Conservation (phyloP, 2,329 filamentous ascomycete genomes). For the Acarospora socialis region DNA sequence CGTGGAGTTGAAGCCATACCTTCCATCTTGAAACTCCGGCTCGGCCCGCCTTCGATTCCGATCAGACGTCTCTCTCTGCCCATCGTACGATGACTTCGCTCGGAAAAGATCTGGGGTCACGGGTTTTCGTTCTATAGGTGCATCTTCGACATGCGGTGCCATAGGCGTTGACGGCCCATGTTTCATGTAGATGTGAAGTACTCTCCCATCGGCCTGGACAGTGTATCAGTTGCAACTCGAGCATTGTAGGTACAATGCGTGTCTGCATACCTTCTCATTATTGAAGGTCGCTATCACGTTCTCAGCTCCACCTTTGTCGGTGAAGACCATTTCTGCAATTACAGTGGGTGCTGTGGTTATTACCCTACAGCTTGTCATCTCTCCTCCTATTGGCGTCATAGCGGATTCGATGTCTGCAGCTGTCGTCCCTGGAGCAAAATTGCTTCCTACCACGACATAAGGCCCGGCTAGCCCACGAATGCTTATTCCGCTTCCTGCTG, state of each 20-base stretch:
- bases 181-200: conserved; percentile 44
- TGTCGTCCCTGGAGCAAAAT: conserved; percentile 53
- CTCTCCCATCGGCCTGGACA: conserved; percentile 44
- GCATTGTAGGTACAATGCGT: conserved; percentile 10
- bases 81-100: conserved; percentile 19
- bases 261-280: conserved; percentile 39
- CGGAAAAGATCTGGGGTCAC: conserved; percentile 10
- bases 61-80: conserved; percentile 27
- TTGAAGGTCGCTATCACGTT: conserved; percentile 48
- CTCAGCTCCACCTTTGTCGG: conserved; percentile 41
- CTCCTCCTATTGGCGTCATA: conserved; percentile 38
- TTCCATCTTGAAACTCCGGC: conserved; percentile 25
- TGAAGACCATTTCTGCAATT: conserved; percentile 45
- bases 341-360: conserved; percentile 39
- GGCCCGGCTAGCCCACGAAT: conserved; percentile 43
- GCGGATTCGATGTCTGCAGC: conserved; percentile 51
- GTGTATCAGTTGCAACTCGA: neutral
- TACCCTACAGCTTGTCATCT: conserved; percentile 40
- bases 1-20: conserved; percentile 22
- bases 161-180: conserved; percentile 16
- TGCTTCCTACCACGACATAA: conserved; percentile 44
- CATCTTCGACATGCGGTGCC: conserved; percentile 13
- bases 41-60: conserved; percentile 23
- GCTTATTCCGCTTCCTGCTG: conserved; percentile 25
- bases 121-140: conserved; percentile 4